Percentiles rank a stretch among this genome's conserved stretches.
These are phyloP conservation scores for Melanogaster broomeanus DNA, from an alignment of 768 basidiomycete species.

Conservation along the genomic window DNA sequence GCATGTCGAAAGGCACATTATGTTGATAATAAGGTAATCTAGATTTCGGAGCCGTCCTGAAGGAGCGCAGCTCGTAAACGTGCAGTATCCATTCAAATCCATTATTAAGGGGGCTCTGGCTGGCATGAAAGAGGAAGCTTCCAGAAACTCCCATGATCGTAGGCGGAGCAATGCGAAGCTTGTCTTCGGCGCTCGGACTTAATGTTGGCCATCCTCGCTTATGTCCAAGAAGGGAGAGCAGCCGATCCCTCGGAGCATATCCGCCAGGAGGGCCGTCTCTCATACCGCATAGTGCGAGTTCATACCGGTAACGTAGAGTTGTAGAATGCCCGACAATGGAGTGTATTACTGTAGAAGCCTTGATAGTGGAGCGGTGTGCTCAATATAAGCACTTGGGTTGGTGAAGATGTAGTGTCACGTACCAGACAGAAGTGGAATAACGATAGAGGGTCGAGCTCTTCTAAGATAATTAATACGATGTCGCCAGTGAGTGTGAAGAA, in stretches of 20 bases:
- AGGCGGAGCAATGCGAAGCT: conserved; percentile 29
- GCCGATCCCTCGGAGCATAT: conserved; percentile 20
- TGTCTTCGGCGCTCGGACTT: conserved; percentile 33
- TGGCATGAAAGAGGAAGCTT: conserved; percentile 35
- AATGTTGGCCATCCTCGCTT: conserved; percentile 36
- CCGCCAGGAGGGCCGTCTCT: conserved; percentile 25
- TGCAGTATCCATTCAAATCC: conserved; percentile 34
- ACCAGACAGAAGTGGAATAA: conserved; percentile 34
- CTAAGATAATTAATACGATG: conserved; percentile 30
- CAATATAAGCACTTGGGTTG: not conserved
- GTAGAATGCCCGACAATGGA: conserved; percentile 24
- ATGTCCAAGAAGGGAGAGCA: conserved; percentile 30
- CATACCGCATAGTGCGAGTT: conserved; percentile 33
- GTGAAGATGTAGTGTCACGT: not conserved
- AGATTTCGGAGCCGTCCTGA: conserved; percentile 25
- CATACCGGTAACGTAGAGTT: conserved; percentile 33
- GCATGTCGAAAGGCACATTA: conserved; percentile 35
- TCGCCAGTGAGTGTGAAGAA: conserved; percentile 33
- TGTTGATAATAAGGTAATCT: conserved; percentile 32
- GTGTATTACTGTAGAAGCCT: conserved; percentile 28
- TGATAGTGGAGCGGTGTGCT: not conserved
- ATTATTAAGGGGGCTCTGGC: conserved; percentile 33
- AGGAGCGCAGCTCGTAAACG: conserved; percentile 35
- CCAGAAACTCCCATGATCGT: conserved; percentile 35
- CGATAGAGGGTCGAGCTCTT: conserved; percentile 35